Evolutionary conservation across 2,329 filamentous ascomycete genomes (phyloP).

Genomic region (Graphiopsis chlorocephala): DNA sequence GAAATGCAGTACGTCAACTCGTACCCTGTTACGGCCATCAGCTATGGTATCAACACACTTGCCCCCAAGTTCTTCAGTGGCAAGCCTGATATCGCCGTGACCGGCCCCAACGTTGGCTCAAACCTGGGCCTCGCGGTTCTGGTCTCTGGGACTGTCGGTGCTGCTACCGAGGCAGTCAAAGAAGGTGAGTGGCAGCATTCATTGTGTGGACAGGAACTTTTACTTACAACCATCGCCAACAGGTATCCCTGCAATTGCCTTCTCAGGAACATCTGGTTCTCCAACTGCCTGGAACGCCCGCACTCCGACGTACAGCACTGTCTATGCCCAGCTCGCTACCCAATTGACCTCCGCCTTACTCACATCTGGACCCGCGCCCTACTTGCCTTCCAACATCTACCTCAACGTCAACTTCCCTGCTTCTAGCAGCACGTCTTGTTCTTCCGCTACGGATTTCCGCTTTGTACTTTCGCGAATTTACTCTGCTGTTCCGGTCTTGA

Average conservation of each 20-base stretch:
- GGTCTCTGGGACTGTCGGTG: constrained; percentile 67
- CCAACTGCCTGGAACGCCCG: constrained; percentile 54
- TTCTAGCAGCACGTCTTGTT: constrained; percentile 49
- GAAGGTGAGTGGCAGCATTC: constrained; percentile 24
- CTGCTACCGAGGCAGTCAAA: constrained; percentile 58
- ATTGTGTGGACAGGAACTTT: no score
- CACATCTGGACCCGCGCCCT: constrained; percentile 57
- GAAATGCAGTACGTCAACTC: constrained; percentile 65
- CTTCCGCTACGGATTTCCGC: constrained; percentile 53
- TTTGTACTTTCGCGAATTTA: constrained; percentile 64
- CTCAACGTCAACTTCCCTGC: constrained; percentile 69
- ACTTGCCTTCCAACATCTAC: constrained; percentile 59
- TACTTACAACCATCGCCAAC: background rate
- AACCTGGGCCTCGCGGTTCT: constrained; percentile 58
- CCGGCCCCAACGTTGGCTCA: constrained; percentile 56
- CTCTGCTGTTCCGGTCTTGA: constrained; percentile 38
- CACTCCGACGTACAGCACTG: constrained; percentile 49
- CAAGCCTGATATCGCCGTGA: constrained; percentile 60
- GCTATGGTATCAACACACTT: constrained; percentile 59
- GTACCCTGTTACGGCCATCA: constrained; percentile 63
- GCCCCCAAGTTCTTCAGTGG: constrained; percentile 54
- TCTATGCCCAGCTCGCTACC: constrained; percentile 64
- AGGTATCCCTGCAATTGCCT: constrained; percentile 65
- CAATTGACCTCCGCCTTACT: constrained; percentile 55
- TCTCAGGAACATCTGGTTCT: constrained; percentile 55